phyloP scores from a whole-genome alignment of 1,284 basidiomycete species.

The Leucoagaricus sp. region DNA sequence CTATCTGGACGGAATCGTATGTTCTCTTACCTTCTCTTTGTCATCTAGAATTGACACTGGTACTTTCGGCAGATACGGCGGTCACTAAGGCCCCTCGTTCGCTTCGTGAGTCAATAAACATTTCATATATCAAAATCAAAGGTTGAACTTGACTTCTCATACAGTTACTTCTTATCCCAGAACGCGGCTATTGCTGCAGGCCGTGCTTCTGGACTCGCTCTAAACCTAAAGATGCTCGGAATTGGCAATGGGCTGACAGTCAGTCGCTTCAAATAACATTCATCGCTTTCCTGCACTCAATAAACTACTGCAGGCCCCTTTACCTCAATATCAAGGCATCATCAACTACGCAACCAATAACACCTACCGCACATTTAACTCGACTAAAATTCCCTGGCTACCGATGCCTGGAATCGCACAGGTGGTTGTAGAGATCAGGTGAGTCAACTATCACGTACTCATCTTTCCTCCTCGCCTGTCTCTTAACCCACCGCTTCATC shows the following conservation, averaged over 20 bases:
- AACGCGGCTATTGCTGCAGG: conserved; percentile 57
- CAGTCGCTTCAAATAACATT: conserved; percentile 16
- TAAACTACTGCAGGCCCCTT: conserved; percentile 44
- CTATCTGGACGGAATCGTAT: conserved; percentile 65
- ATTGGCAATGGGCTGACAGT: conserved; percentile 66
- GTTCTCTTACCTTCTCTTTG: conserved; percentile 16
- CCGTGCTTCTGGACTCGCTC: conserved; percentile 36
- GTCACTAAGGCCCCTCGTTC: conserved; percentile 66
- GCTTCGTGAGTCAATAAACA: conserved; percentile 43
- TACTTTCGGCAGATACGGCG: conserved; percentile 46
- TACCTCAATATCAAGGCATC: conserved; percentile 59
- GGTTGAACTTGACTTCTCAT: no score
- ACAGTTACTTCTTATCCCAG: conserved; percentile 58
- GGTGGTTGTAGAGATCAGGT: conserved; percentile 53
- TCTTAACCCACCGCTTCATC: not conserved
- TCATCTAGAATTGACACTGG: not conserved
- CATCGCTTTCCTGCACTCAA: conserved; percentile 2
- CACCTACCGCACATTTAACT: conserved; percentile 55
- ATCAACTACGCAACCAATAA: conserved; percentile 56
- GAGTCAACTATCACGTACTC: conserved; percentile 2
- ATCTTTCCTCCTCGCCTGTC: not conserved
- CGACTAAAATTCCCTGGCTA: conserved; percentile 38
- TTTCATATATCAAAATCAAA: not conserved
- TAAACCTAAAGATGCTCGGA: conserved; percentile 65
- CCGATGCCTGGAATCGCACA: conserved; percentile 42